phyloP scores from a whole-genome alignment of 345 rosid genomes.

The Populus tremula region DNA sequence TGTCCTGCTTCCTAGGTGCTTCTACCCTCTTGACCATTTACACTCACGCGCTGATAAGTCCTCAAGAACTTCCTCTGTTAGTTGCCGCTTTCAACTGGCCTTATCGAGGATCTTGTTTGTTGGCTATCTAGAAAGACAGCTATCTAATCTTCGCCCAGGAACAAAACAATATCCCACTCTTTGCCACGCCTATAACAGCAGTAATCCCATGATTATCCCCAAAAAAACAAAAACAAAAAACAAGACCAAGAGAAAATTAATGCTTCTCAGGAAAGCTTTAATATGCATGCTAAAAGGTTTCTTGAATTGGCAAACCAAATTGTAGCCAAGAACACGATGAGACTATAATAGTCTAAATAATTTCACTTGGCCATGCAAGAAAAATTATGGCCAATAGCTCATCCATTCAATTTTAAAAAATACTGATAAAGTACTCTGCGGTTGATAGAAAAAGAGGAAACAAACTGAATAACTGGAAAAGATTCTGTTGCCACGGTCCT shows the following conservation, averaged over 20 bases:
- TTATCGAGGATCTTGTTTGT: slow-evolving; percentile 8
- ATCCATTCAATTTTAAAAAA: no score
- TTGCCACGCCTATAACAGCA: slow-evolving; percentile 16
- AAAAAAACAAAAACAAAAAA: no score
- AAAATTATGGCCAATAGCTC: no score
- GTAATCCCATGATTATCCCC: slow-evolving; percentile 8
- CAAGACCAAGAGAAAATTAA: no score
- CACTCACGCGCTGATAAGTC: neutral
- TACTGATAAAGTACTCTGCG: no score
- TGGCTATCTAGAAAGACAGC: slow-evolving; percentile 25
- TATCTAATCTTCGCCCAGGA: slow-evolving; percentile 15
- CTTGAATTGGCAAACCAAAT: no score
- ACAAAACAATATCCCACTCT: neutral
- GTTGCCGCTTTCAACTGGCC: neutral
- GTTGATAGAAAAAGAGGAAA: neutral
- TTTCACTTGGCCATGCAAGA: no score
- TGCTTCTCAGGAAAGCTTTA: no score
- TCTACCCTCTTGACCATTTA: neutral
- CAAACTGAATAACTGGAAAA: neutral
- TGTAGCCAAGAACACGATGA: no score
- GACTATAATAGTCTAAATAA: no score
- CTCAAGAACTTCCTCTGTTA: neutral
- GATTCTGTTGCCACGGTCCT: neutral
- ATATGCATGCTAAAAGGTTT: no score
- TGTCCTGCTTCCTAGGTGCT: neutral